Conservation (phyloP, 2,329 filamentous ascomycete genomes). For the Shiraia bambusicola region DNA sequence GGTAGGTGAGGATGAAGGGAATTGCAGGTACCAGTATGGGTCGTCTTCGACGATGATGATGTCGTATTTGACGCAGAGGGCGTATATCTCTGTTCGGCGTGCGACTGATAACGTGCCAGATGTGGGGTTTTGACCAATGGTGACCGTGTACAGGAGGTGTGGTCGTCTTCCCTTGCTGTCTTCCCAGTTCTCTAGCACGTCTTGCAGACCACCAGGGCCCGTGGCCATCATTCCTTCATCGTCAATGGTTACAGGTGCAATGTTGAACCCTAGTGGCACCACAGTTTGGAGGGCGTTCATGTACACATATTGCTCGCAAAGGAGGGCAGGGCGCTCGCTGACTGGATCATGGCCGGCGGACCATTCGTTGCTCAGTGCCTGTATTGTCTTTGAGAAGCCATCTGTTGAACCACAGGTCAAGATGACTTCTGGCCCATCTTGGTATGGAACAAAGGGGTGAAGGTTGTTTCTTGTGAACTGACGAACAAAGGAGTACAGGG, state of each 20-base stretch:
- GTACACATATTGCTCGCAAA: constrained; percentile 81
- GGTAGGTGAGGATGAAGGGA: constrained; percentile 64
- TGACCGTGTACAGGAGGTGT: constrained; percentile 86
- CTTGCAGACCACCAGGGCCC: constrained; percentile 71
- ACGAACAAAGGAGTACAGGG: constrained; percentile 74
- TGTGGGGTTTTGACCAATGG: constrained; percentile 89
- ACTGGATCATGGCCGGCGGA: constrained; percentile 66
- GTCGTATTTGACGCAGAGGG: constrained; percentile 78
- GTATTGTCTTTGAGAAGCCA: constrained; percentile 75
- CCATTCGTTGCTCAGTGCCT: constrained; percentile 77
- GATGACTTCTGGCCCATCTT: constrained; percentile 72
- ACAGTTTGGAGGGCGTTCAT: constrained; percentile 71
- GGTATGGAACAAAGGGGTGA: constrained; percentile 80
- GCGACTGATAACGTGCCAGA: constrained; percentile 71
- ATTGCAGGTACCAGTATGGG: constrained; percentile 95
- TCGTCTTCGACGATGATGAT: constrained; percentile 92
- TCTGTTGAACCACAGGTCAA: constrained; percentile 83
- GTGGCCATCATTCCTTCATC: constrained; percentile 74
- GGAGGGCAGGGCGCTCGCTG: constrained; percentile 69
- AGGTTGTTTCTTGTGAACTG: constrained; percentile 75
- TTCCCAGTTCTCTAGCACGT: constrained; percentile 84
- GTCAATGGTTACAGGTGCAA: constrained; percentile 75
- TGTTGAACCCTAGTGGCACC: constrained; percentile 68
- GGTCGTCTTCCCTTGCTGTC: constrained; percentile 70
- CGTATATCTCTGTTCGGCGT: constrained; percentile 77